Conservation (phyloP, 352 stramenopile genomes). For the Ochromonadaceae sp. region DNA sequence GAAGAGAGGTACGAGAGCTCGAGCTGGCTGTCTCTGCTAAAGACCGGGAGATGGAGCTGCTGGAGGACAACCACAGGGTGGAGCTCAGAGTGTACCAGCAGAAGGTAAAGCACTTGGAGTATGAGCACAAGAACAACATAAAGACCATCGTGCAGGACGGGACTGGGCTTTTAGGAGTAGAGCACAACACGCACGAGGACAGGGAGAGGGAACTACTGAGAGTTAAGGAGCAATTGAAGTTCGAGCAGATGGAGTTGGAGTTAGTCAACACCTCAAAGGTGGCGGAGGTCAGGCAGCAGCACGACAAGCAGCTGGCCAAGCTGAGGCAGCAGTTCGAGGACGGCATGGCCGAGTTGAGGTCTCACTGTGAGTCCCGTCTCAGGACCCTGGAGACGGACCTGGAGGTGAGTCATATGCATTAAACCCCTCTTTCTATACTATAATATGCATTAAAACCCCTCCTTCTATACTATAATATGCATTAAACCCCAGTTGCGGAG, state of each 20-base stretch:
- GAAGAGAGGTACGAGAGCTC: constrained; percentile 66
- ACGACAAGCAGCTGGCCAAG: constrained; percentile 78
- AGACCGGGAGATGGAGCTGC: constrained; percentile 82
- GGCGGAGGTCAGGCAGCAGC: constrained; percentile 63
- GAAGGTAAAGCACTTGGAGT: constrained; percentile 84
- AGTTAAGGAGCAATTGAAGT: constrained; percentile 30
- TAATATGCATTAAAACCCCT: too few relatives aligned
- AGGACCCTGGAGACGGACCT: constrained; percentile 56
- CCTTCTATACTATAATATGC: too few relatives aligned
- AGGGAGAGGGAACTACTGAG: constrained; percentile 21
- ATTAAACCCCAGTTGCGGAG: too few relatives aligned
- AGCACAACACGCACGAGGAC: constrained; percentile 40
- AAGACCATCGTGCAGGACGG: constrained; percentile 56
- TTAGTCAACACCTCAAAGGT: constrained; percentile 59
- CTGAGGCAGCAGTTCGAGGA: constrained; percentile 70
- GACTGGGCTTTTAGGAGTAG: constrained; percentile 47
- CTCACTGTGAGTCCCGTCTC: constrained; percentile 45
- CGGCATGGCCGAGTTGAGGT: constrained; percentile 51
- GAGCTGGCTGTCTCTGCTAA: constrained; percentile 73
- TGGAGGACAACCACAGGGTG: constrained; percentile 83
- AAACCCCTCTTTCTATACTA: too few relatives aligned
- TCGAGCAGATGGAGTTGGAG: constrained; percentile 42
- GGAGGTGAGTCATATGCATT: too few relatives aligned
- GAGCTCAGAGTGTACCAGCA: constrained; percentile 75
- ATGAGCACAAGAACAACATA: constrained; percentile 81